Conservation (phyloP, 768 basidiomycete genomes). For the Nidula microcarpa region DNA sequence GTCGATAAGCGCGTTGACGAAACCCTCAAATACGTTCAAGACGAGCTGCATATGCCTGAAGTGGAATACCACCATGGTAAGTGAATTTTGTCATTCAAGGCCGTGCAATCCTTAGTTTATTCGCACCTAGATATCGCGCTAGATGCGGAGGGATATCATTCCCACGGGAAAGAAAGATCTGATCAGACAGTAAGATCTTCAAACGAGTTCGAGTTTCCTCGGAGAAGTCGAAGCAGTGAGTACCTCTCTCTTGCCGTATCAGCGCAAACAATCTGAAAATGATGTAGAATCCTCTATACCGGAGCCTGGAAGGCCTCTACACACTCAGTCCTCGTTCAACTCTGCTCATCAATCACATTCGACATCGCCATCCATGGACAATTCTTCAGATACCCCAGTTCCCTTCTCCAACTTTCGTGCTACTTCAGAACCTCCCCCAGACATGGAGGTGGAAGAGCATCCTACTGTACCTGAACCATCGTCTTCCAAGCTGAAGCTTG, state of each 20-base stretch:
- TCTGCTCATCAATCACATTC: background rate
- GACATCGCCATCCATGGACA: background rate
- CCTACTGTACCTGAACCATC: slow-evolving; percentile 3
- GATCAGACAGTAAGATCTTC: slow-evolving; percentile 36
- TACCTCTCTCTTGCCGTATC: background rate
- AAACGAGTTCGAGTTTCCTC: background rate
- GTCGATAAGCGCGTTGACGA: slow-evolving; percentile 48
- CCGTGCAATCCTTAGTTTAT: slow-evolving; percentile 1
- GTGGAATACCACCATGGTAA: slow-evolving; percentile 62
- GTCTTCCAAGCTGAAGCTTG: slow-evolving; percentile 2
- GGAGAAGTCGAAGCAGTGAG: background rate
- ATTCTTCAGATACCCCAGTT: background rate
- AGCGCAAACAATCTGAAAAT: background rate
- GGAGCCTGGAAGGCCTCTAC: background rate
- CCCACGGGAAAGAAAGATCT: slow-evolving; percentile 34
- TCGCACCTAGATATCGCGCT: slow-evolving; percentile 71
- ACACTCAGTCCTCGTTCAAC: background rate
- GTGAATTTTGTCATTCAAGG: slow-evolving; percentile 2
- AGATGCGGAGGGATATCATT: slow-evolving; percentile 82
- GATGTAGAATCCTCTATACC: background rate
- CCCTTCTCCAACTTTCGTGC: slow-evolving; percentile 33
- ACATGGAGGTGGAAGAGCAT: slow-evolving; percentile 23
- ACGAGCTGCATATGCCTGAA: slow-evolving; percentile 45
- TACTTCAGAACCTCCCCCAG: slow-evolving; percentile 62
- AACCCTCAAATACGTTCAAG: slow-evolving; percentile 37